phyloP scores from a whole-genome alignment of 106 monocot genomes.

The Gastrodia elata region DNA sequence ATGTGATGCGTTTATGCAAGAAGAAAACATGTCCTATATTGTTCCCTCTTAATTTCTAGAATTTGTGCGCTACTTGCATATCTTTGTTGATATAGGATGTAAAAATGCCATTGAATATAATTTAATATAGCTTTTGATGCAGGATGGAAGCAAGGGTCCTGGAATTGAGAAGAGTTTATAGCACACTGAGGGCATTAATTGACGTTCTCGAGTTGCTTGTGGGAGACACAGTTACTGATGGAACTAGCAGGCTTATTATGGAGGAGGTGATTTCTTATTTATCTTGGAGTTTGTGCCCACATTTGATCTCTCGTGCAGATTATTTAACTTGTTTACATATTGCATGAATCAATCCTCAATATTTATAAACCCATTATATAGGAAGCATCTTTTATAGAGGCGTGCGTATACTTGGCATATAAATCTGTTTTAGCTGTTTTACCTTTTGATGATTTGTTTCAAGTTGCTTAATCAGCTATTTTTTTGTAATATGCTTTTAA shows the following conservation, averaged over 20 bases:
- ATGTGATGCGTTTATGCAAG: background rate
- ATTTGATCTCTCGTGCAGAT: background rate
- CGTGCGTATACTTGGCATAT: background rate
- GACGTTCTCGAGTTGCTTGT: constrained; percentile 76
- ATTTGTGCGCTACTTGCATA: background rate
- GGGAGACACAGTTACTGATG: constrained; percentile 42
- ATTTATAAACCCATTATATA: background rate
- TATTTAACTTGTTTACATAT: background rate
- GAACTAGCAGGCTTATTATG: constrained; percentile 42
- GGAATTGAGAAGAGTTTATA: constrained; percentile 66
- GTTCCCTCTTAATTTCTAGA: background rate
- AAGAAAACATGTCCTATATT: background rate
- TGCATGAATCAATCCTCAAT: background rate
- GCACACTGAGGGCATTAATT: constrained; percentile 61
- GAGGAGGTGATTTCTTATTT: constrained; percentile 53
- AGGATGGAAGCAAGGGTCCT: constrained; percentile 43
- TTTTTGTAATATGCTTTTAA: background rate
- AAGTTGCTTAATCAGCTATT: background rate
- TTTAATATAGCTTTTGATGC: constrained; percentile 8
- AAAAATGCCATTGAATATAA: background rate
- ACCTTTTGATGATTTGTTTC: background rate
- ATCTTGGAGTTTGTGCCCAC: background rate
- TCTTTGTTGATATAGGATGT: background rate
- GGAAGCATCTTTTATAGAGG: background rate
- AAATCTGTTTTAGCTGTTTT: background rate